Base-by-base conservation (phyloP, 352 stramenopile genomes). In the Phytophthora idaei region DNA sequence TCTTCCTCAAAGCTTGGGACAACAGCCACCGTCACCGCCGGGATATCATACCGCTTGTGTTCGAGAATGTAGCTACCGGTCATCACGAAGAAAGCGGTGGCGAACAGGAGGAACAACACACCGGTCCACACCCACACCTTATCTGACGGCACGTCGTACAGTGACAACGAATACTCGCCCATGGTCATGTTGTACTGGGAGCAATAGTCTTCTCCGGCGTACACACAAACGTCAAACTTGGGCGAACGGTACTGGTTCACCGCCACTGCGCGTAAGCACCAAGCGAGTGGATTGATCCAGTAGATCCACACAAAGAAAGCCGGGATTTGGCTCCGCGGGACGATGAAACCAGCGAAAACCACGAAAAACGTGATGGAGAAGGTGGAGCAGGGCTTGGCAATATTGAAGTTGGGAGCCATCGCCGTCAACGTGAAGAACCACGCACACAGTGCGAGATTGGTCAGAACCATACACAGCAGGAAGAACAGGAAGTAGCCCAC, bases 291-390 rank as follows among this genome's bases (percentile, higher is more conserved):
- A 45, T 86, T 83, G 28, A 88, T 69, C 67, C 73, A 89, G 58
- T 87, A 90, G 45, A 90, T 37, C 81, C 80, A 90, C n/a, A 77
- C 61, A n/a, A 77, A 51, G 29, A 76, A 86, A 39, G 12, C 21
- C 10, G 70, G 70, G 5, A 75, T 69, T 49, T 65, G 42, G 17
- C 41, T 55, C 29, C 15, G 21, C 9, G 55, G 50, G 12, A 77
- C 66, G 3, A 73, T 29, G 41, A 73, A 78, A 9, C 70, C 70
- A 2, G 55, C 66, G 48, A 74, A 77, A 1, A 77, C 45, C 5
- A 71, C 37, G 44, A 47, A 64, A 10, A 70, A 46, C 0, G 54
- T 28, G 42, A 82, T 70, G 25, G 61, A 72, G 44, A 85, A 41
- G 36, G 73, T 74, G 15, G 71, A 56, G n/a, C 81, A 34, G 14